Percentiles rank a stretch among this genome's conserved stretches.
phyloP scores from a whole-genome alignment of 2,329 filamentous ascomycete species.

The Leptoxyphium fumago region DNA sequence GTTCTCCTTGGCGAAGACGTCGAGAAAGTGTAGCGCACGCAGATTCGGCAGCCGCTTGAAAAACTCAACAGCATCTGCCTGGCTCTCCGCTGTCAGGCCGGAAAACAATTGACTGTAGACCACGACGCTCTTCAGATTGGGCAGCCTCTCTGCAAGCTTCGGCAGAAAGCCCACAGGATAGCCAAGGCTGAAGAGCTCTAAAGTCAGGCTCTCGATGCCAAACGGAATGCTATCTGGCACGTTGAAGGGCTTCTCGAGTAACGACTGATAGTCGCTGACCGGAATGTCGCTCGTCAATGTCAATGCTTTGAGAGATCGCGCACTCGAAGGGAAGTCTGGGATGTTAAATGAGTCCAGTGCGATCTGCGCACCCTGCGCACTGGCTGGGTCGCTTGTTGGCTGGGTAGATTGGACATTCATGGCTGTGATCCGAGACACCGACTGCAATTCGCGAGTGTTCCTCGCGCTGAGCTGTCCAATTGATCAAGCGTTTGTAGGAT shows the following conservation, averaged over 20 bases:
- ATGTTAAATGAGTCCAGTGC: slow-evolving; percentile 31
- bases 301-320: slow-evolving; percentile 28
- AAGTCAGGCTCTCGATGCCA: slow-evolving; percentile 28
- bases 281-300: slow-evolving; percentile 36
- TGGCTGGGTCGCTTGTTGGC: slow-evolving; percentile 11
- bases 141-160: slow-evolving; percentile 24
- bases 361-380: slow-evolving; percentile 31
- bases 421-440: too few relatives aligned
- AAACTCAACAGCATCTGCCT: slow-evolving; percentile 27
- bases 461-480: too few relatives aligned
- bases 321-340: slow-evolving; percentile 30
- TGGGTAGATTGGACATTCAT: slow-evolving; percentile 2
- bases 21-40: slow-evolving; percentile 31
- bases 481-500: too few relatives aligned
- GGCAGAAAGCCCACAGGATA: slow-evolving; percentile 31
- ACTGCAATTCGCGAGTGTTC: too few relatives aligned
- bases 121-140: slow-evolving; percentile 28
- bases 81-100: slow-evolving; percentile 25
- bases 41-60: slow-evolving; percentile 24
- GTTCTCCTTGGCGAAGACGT: slow-evolving; percentile 29
- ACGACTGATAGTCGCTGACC: slow-evolving; percentile 29
- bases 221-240: slow-evolving; percentile 24
- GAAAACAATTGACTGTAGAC: slow-evolving; percentile 32
- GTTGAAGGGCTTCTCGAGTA: slow-evolving; percentile 22
- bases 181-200: slow-evolving; percentile 35